Base-by-base conservation (phyloP, 768 basidiomycete species). In the Termitomyces sp. region DNA sequence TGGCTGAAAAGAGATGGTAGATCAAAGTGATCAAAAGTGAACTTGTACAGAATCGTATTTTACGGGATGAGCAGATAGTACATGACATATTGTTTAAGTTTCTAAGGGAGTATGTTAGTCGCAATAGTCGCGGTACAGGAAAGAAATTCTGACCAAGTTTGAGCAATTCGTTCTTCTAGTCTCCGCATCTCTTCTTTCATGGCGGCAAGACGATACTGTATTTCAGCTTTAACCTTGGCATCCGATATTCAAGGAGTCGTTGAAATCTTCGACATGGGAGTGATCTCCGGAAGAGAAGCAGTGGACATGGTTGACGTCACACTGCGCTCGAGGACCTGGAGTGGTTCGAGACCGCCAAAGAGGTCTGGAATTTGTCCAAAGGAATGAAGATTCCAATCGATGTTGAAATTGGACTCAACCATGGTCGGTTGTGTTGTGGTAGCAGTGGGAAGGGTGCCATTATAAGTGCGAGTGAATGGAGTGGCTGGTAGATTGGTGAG, bases 101-200 rank as follows among this genome's bases (percentile, higher is more conserved):
- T n/a, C n/a, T n/a, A n/a, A n/a, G n/a, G n/a, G n/a, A n/a, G n/a
- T n/a, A n/a, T n/a, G n/a, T n/a, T n/a, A n/a, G n/a, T n/a, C n/a
- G n/a, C n/a, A n/a, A n/a, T n/a, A n/a, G n/a, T n/a, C n/a, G n/a
- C n/a, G n/a, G n/a, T n/a, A n/a, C n/a, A n/a, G n/a, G 35, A 16
- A 35, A 16, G 13, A 45, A 45, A n/a, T 9, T 16, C 53, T 38
- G 18, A 39, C 32, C 20, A 50, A 44, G 49, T 20, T 38, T 18
- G 33, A 32, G 51, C 40, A 15, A 57, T 53, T 40, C 43, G 45
- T 48, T 53, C 48, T 32, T 53, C 56, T n/a, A 57, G 38, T 12
- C 39, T 33, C 23, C 48, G 43, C 52, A 53, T 50, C n/a, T 41
- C 56, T 35, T 57, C 56, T 31, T 53, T 57, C 52, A 57, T 57